These are phyloP conservation scores for Anthostomella pinea DNA, from an alignment of 2,329 filamentous ascomycete genomes.

Conservation along the genomic window DNA sequence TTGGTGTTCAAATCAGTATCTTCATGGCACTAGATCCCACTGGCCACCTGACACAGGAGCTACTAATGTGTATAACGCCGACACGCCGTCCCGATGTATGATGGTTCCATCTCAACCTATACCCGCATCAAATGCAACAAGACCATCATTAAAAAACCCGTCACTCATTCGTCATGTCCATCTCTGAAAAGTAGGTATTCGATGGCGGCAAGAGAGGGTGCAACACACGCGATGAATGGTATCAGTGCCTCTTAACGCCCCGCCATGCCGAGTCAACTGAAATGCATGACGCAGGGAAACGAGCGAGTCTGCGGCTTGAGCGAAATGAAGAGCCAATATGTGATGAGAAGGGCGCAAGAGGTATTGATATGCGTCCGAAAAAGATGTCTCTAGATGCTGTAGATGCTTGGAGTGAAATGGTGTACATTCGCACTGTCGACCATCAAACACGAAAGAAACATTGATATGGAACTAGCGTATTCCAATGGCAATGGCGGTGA, in stretches of 20 bases:
- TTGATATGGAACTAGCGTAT: slow-evolving; percentile 6
- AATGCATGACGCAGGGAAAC: slow-evolving; percentile 25
- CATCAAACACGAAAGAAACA: slow-evolving; percentile 5
- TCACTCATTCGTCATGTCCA: slow-evolving; percentile 31
- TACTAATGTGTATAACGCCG: not conserved
- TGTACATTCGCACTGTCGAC: slow-evolving; percentile 23
- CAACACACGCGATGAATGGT: no score
- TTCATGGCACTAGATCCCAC: no score
- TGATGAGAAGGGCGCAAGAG: slow-evolving; percentile 17
- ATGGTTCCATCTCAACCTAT: slow-evolving; percentile 8
- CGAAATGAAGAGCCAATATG: slow-evolving; percentile 20
- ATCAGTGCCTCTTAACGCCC: slow-evolving; percentile 23
- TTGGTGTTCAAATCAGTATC: no score
- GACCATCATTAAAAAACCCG: slow-evolving; percentile 16
- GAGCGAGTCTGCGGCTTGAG: slow-evolving; percentile 15
- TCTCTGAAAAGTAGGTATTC: slow-evolving; percentile 21
- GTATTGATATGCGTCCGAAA: slow-evolving; percentile 17
- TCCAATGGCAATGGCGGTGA: no score
- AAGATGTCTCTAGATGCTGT: no score
- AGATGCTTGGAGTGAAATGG: slow-evolving; percentile 16
- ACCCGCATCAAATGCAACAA: slow-evolving; percentile 15
- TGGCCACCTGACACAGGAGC: not conserved
- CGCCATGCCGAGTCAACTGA: slow-evolving; percentile 25
- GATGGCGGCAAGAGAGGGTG: slow-evolving; percentile 6
- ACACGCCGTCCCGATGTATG: slow-evolving; percentile 12